A percentile compares a stretch with the other conserved stretches of the same genome.
Conservation (phyloP, 352 stramenopile species). For the Phytophthora cryptogea region DNA sequence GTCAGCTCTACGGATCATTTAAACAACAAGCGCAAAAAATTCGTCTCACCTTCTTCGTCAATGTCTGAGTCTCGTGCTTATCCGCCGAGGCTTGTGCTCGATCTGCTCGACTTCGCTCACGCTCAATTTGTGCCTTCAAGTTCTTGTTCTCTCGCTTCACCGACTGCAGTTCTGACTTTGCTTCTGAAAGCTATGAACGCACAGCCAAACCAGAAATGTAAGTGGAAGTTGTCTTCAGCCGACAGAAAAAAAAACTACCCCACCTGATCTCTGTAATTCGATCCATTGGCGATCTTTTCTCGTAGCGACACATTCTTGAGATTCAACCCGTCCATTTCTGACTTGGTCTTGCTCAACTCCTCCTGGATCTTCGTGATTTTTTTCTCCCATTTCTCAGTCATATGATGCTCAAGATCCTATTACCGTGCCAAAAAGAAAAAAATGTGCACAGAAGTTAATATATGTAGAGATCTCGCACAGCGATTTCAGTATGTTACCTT, state of each 20-base stretch:
- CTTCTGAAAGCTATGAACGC: constrained; percentile 51
- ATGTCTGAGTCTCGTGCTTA: constrained; percentile 36
- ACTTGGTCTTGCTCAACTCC: constrained; percentile 68
- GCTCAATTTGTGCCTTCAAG: constrained; percentile 53
- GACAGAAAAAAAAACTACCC: not conserved
- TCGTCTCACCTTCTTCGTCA: constrained; percentile 47
- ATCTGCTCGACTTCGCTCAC: constrained; percentile 41
- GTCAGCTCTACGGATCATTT: constrained; percentile 3
- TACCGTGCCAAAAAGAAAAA: not conserved
- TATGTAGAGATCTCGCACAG: not conserved
- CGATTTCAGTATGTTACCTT: constrained; percentile 41
- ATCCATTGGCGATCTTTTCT: constrained; percentile 68
- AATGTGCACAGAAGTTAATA: not conserved
- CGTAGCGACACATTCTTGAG: constrained; percentile 80
- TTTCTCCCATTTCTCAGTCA: constrained; percentile 80
- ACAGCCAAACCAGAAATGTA: constrained; percentile 1
- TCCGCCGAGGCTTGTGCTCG: constrained; percentile 33
- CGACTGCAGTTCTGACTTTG: constrained; percentile 56
- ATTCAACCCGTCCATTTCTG: constrained; percentile 74
- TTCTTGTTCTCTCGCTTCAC: constrained; percentile 54
- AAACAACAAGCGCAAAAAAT: not conserved
- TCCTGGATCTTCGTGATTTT: constrained; percentile 70
- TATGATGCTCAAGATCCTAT: constrained; percentile 63
- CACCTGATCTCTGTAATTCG: constrained; percentile 76
- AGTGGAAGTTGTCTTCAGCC: not conserved